Base-by-base conservation (phyloP, 768 basidiomycete species). In the Suillus placidus region DNA sequence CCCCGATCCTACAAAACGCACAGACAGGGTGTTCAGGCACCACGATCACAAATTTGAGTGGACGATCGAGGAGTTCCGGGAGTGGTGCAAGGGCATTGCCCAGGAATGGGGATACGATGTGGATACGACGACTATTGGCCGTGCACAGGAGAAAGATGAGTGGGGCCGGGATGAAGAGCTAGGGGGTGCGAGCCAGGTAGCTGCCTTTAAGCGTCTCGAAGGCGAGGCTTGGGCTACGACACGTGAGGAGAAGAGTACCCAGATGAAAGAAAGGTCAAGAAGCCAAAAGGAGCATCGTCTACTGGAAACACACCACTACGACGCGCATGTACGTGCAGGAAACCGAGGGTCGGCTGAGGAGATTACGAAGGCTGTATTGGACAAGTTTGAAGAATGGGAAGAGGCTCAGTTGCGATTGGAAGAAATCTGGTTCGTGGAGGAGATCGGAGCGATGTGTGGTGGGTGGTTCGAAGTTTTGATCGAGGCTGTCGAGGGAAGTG, bases 31-130 rank as follows among this genome's bases (percentile, higher is more conserved):
- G 35, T 95, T 95, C 79, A 83, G 94, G 26, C 93, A 96, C 72
- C 65, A 77, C 30, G 94, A 95, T 69, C 94, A 97, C 76, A 91
- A 94, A 70, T 94, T 95, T 67, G 94, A 97, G 74, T 96, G 92
- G 91, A 95, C 93, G 0, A 73, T 77, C 0, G 85, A 86, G 3
- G 94, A 96, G 71, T 97, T 94, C 72, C 70, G 73, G 23, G 69
- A 68, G 18, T 92, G 89, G 87, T 94, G 93, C 71, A 67, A 76
- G 13, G 72, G 71, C 0, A 79, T 78, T 2, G 92, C 90, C 0
- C 72, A 71, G 5, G 82, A 85, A 57, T 95, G 91, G 90, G 92
- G 91, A 0, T 95, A 95, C 68, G 79, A 79, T 1, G 87, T 93
- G 12, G 80, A 87, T 34, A 73, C 86, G 13, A 78, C 82, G 6